phyloP scores from a whole-genome alignment of 225 moss, liverwort and hornwort genomes.

The Anthoceros angustus region DNA sequence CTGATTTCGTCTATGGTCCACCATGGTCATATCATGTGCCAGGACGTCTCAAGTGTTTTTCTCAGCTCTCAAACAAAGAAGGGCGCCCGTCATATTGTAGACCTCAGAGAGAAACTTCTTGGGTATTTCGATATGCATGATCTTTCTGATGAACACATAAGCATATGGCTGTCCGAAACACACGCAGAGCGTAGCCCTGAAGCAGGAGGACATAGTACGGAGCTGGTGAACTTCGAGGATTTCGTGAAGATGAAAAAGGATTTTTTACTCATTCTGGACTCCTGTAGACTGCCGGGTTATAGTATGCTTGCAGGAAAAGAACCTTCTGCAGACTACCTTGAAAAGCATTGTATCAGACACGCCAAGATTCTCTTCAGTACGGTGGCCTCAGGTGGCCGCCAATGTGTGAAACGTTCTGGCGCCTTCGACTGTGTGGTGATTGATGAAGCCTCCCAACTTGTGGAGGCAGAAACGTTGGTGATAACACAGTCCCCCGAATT shows the following conservation, averaged over 20 bases:
- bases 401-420: neutral
- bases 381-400: slow-evolving; percentile 10
- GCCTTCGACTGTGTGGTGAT: slow-evolving; percentile 16
- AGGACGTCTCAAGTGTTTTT: slow-evolving; percentile 11
- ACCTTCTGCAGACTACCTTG: neutral
- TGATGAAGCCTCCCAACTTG: slow-evolving; percentile 23
- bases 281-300: no score
- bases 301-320: slow-evolving; percentile 8
- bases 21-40: slow-evolving; percentile 11
- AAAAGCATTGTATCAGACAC: no score
- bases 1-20: neutral
- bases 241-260: neutral
- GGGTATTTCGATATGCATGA: no score
- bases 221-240: neutral
- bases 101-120: neutral
- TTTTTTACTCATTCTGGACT: slow-evolving; percentile 5
- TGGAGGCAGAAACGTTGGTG: slow-evolving; percentile 21
- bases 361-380: slow-evolving; percentile 16
- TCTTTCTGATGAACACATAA: no score
- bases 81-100: neutral
- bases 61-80: neutral
- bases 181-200: neutral
- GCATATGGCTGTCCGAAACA: no score
- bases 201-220: no score
- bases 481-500: slow-evolving; percentile 12